These are phyloP conservation scores for Schizophyllum amplum DNA, from an alignment of 1,284 basidiomycete genomes.

Conservation along the genomic window DNA sequence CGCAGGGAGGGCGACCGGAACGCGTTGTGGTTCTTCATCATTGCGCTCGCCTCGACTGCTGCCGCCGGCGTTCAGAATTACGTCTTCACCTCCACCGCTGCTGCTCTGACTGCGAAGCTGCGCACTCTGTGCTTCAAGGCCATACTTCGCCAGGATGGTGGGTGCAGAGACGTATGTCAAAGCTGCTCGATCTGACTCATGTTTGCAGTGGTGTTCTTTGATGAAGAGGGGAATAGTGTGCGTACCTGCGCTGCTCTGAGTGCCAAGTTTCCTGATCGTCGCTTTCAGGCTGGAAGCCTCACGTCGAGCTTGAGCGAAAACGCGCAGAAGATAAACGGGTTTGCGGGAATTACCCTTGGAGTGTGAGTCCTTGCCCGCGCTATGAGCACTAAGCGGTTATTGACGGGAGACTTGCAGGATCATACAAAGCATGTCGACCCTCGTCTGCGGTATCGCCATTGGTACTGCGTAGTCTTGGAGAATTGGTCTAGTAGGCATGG, in stretches of 20 bases:
- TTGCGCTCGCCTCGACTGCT: constrained; percentile 61
- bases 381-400: neutral
- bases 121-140: constrained; percentile 67
- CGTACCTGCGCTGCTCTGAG: neutral
- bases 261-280: neutral
- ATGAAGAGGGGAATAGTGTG: constrained; percentile 70
- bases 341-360: constrained; percentile 86
- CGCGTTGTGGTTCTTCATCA: constrained; percentile 78
- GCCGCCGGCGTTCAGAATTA: constrained; percentile 60
- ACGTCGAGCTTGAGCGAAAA: constrained; percentile 81
- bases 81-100: constrained; percentile 60
- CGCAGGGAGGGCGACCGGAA: constrained; percentile 57
- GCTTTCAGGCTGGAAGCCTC: constrained; percentile 56
- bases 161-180: constrained; percentile 18
- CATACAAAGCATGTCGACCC: constrained; percentile 70
- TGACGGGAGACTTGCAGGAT: constrained; percentile 37
- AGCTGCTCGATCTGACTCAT: constrained; percentile 4
- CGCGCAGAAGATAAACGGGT: constrained; percentile 86
- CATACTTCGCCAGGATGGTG: constrained; percentile 77
- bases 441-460: constrained; percentile 69
- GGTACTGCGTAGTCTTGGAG: constrained; percentile 62
- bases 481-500: constrained; percentile 67
- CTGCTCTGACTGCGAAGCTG: constrained; percentile 59
- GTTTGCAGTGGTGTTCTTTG: constrained; percentile 72
- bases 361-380: constrained; percentile 32